Conservation (phyloP, 2,329 filamentous ascomycete species). For the Phaeoacremonium minimum region DNA sequence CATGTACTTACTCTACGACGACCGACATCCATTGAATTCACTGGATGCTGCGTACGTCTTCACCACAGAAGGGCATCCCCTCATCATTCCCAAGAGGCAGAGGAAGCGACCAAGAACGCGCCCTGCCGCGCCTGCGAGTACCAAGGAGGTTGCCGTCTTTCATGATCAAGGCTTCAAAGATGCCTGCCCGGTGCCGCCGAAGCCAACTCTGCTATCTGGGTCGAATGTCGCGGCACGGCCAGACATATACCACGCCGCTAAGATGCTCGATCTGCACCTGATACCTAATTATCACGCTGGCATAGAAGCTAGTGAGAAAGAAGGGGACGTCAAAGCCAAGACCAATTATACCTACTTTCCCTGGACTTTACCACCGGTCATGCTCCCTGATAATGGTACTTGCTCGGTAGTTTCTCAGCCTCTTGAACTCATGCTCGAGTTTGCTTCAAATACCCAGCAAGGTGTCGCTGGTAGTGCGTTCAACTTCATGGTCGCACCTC, state of each 20-base stretch:
- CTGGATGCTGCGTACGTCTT: conserved; percentile 88
- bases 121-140: conserved; percentile 8
- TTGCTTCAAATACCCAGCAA: conserved; percentile 45
- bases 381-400: conserved; percentile 74
- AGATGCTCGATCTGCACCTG: conserved; percentile 74
- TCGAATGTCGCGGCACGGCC: conserved; percentile 75
- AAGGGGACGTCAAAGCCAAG: conserved; percentile 37
- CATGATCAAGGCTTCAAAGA: conserved; percentile 45
- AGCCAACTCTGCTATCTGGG: conserved; percentile 60
- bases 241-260: conserved; percentile 86
- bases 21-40: conserved; percentile 79
- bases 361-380: conserved; percentile 77
- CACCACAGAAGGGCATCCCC: conserved; percentile 90
- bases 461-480: conserved; percentile 32
- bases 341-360: conserved; percentile 85
- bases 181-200: conserved; percentile 63
- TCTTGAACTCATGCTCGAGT: conserved; percentile 65
- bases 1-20: conserved; percentile 85
- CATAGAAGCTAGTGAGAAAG: conserved; percentile 37
- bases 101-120: conserved; percentile 15
- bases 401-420: conserved; percentile 69
- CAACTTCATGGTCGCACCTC: conserved; percentile 39
- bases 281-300: conserved; percentile 61
- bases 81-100: conserved; percentile 67
- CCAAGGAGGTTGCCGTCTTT: conserved; percentile 19